Evolutionary conservation across 768 basidiomycete species (phyloP).

Genomic region (Hortiboletus flavorubellus): DNA sequence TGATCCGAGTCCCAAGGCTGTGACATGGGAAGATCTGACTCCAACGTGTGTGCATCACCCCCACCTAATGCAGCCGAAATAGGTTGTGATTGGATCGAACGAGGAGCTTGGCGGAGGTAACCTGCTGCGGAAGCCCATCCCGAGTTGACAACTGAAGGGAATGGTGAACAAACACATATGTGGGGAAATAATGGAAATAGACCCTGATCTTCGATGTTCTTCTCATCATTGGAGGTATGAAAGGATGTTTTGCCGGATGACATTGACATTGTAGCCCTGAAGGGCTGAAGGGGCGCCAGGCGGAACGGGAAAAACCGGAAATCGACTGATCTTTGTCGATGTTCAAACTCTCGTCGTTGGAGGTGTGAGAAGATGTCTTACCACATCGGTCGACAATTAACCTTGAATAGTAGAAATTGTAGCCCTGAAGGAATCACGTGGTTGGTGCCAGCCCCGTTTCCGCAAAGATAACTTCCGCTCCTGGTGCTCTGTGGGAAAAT

Average conservation of each 20-base stretch:
- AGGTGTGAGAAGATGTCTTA: too few species aligned
- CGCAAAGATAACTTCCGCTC: too few species aligned
- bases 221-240: conserved; percentile 90
- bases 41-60: conserved; percentile 69
- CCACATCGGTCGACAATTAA: too few species aligned
- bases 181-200: conserved; percentile 13
- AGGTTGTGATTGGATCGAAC: conserved; percentile 7
- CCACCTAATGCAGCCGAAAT: conserved; percentile 41
- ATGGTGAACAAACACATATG: not conserved
- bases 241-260: conserved; percentile 23
- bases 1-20: conserved; percentile 70
- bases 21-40: conserved; percentile 64
- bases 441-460: too few species aligned
- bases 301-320: too few species aligned
- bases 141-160: conserved; percentile 48
- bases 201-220: conserved; percentile 85
- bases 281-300: too few species aligned
- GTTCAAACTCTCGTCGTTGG: too few species aligned
- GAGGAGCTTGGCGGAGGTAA: conserved; percentile 7
- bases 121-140: conserved; percentile 67
- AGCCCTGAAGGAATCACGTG: too few species aligned
- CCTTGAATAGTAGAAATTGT: too few species aligned
- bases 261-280: too few species aligned
- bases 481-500: too few species aligned
- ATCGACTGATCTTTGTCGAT: too few species aligned